These are phyloP conservation scores for Elsinoe fawcettii DNA, from an alignment of 2,329 filamentous ascomycete genomes.

Conservation along the genomic window DNA sequence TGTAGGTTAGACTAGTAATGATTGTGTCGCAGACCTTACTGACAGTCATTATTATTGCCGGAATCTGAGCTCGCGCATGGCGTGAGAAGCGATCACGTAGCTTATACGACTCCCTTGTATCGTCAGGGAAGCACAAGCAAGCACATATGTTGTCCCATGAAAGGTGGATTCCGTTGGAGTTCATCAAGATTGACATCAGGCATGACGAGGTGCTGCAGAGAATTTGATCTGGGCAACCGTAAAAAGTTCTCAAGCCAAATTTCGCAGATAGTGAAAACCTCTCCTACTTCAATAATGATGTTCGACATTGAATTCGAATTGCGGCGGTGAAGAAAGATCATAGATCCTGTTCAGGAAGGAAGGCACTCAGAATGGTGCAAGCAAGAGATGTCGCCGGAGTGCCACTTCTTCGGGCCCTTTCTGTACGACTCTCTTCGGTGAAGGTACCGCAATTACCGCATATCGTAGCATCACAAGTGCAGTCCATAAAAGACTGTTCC, in stretches of 20 bases:
- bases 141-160: not conserved
- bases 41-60: slow-evolving; percentile 6
- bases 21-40: not conserved
- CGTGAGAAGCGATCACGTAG: not conserved
- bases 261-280: not conserved
- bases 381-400: slow-evolving; percentile 10
- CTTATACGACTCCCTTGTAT: not conserved
- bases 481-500: slow-evolving; percentile 47
- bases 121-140: not conserved
- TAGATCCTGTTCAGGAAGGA: not conserved
- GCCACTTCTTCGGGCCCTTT: slow-evolving; percentile 53
- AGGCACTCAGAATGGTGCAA: not conserved
- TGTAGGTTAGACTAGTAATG: not conserved
- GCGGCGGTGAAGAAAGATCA: not conserved
- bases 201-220: slow-evolving; percentile 3
- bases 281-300: not conserved
- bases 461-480: slow-evolving; percentile 60
- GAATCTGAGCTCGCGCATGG: not conserved
- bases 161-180: not conserved
- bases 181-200: slow-evolving; percentile 1
- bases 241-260: not conserved
- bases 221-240: slow-evolving; percentile 8
- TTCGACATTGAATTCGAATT: not conserved
- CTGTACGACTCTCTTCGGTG: slow-evolving; percentile 62
- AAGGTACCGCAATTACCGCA: slow-evolving; percentile 65